A percentile compares a stretch with the other conserved stretches of the same genome.
Evolutionary conservation across 305 asterid species (phyloP).

Genomic region (Stenogyne calaminthoides): DNA sequence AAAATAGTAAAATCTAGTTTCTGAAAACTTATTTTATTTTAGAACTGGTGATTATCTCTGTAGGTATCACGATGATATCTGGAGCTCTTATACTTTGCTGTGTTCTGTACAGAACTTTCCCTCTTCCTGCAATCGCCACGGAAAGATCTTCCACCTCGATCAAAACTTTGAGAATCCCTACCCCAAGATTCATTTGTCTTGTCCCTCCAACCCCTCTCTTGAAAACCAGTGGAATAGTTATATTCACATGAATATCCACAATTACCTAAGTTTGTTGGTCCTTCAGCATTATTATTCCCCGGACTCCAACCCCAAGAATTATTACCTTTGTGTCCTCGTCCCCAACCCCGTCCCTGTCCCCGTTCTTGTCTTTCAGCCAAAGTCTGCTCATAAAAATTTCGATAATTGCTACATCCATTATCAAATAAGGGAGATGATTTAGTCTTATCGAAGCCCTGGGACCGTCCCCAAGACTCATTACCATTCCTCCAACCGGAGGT

Average conservation of each 20-base stretch:
- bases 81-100: slow-evolving; percentile 56
- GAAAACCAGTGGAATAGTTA: slow-evolving; percentile 31
- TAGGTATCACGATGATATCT: slow-evolving; percentile 52
- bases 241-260: slow-evolving; percentile 35
- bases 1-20: slow-evolving; percentile 20
- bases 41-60: slow-evolving; percentile 40
- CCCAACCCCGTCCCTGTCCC: slow-evolving; percentile 6
- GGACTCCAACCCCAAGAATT: slow-evolving; percentile 39
- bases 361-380: slow-evolving; percentile 33
- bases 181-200: slow-evolving; percentile 39
- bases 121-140: slow-evolving; percentile 67
- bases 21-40: slow-evolving; percentile 26
- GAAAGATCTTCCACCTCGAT: slow-evolving; percentile 41
- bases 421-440: slow-evolving; percentile 23
- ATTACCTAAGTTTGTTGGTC: slow-evolving; percentile 33
- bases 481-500: slow-evolving; percentile 51
- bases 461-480: slow-evolving; percentile 52
- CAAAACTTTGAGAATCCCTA: slow-evolving; percentile 35
- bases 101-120: slow-evolving; percentile 63
- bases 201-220: slow-evolving; percentile 48
- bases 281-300: slow-evolving; percentile 37
- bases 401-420: slow-evolving; percentile 20
- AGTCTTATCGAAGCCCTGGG: slow-evolving; percentile 32
- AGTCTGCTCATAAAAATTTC: slow-evolving; percentile 32
- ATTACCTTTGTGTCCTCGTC: slow-evolving; percentile 36